phyloP scores from a whole-genome alignment of 2,329 filamentous ascomycete species.

The Phialocephala subalpina region DNA sequence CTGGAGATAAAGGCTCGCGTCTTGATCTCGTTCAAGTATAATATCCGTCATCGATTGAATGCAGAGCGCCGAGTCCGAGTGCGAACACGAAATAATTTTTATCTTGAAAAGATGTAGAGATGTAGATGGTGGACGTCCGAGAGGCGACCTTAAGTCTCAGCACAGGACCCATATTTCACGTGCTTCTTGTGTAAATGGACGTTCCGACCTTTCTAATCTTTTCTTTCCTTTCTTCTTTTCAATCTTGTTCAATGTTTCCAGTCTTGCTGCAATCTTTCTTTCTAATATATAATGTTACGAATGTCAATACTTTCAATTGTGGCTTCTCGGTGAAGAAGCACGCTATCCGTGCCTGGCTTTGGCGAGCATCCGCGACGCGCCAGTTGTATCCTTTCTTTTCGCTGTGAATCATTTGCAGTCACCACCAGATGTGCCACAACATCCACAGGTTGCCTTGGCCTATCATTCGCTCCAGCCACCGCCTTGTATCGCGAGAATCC shows the following conservation, averaged over 20 bases:
- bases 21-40: neutral
- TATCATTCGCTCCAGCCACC: neutral
- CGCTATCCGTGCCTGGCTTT: neutral
- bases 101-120: neutral
- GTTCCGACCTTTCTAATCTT: no score
- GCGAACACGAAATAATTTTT: neutral
- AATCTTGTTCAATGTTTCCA: no score
- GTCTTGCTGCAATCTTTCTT: no score
- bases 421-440: neutral
- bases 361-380: neutral
- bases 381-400: neutral
- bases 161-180: no score
- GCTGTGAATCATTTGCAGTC: neutral
- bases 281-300: no score
- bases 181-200: no score
- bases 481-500: conserved; percentile 1
- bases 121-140: no score
- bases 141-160: no score
- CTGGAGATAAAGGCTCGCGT: neutral
- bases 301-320: no score
- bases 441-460: neutral
- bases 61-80: neutral
- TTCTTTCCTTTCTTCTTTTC: no score
- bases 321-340: neutral
- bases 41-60: neutral